These are phyloP conservation scores for Botrytis paeoniae DNA, from an alignment of 2,329 filamentous ascomycete species.

Conservation along the genomic window DNA sequence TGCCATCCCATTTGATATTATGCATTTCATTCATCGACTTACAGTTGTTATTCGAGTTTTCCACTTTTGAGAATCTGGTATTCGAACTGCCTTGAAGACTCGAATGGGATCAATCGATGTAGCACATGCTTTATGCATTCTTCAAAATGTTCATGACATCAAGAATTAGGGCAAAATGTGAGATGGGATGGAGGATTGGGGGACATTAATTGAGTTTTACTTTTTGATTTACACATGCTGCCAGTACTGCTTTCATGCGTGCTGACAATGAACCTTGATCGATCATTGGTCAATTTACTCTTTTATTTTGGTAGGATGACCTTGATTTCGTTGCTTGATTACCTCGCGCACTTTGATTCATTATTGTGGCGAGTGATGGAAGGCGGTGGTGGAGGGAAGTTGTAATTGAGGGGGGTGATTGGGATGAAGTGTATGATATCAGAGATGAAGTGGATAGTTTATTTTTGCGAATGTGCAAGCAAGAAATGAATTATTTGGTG, in stretches of 20 bases:
- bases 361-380: not conserved
- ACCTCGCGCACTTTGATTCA: not conserved
- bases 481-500: constrained; percentile 1
- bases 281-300: not conserved
- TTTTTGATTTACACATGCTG: constrained; percentile 13
- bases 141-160: not conserved
- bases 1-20: not conserved
- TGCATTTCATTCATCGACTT: not conserved
- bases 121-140: not conserved
- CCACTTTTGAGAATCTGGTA: not conserved
- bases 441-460: not conserved
- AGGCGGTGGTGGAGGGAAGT: not conserved
- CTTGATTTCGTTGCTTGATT: constrained; percentile 7
- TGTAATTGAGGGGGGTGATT: not conserved
- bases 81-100: not conserved
- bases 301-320: constrained; percentile 3
- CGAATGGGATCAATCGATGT: not conserved
- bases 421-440: constrained; percentile 12
- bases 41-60: not conserved
- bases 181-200: not conserved
- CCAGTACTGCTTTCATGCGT: not conserved
- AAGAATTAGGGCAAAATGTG: not conserved
- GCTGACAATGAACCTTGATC: not conserved
- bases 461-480: not conserved
- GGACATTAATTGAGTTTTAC: not conserved